Conservation (phyloP, 2,329 filamentous ascomycete species). For the Teratosphaeria destructans region DNA sequence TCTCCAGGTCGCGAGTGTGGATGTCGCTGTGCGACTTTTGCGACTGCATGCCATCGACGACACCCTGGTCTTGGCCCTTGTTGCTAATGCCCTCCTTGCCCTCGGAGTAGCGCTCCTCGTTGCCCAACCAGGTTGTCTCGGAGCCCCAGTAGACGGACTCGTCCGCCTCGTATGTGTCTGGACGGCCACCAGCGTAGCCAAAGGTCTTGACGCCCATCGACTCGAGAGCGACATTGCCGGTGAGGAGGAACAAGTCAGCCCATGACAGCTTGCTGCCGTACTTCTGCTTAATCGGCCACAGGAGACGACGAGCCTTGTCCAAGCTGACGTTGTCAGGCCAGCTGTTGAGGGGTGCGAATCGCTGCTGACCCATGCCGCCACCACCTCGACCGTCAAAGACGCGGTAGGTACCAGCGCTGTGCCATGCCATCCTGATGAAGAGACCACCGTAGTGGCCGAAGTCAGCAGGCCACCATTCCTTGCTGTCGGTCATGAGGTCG, state of each 20-base stretch:
- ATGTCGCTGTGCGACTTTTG: conserved; percentile 36
- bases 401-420: conserved; percentile 69
- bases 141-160: conserved; percentile 69
- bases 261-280: conserved; percentile 75
- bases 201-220: conserved; percentile 65
- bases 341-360: conserved; percentile 70
- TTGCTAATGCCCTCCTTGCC: conserved; percentile 37
- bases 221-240: conserved; percentile 68
- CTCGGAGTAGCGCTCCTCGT: conserved; percentile 56
- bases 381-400: conserved; percentile 65
- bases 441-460: conserved; percentile 73
- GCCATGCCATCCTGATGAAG: conserved; percentile 74
- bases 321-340: conserved; percentile 72
- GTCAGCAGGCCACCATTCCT: conserved; percentile 75
- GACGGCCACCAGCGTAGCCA: conserved; percentile 62
- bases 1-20: conserved; percentile 55
- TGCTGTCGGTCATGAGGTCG: conserved; percentile 65
- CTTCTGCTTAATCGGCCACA: conserved; percentile 78
- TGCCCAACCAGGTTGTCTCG: conserved; percentile 65
- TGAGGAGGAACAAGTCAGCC: conserved; percentile 61
- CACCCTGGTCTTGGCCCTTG: conserved; percentile 25
- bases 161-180: conserved; percentile 65
- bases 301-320: conserved; percentile 68
- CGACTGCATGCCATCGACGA: conserved; percentile 32
- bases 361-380: conserved; percentile 60